Evolutionary conservation across 768 basidiomycete genomes (phyloP).

Genomic region (Trametes cingulata): DNA sequence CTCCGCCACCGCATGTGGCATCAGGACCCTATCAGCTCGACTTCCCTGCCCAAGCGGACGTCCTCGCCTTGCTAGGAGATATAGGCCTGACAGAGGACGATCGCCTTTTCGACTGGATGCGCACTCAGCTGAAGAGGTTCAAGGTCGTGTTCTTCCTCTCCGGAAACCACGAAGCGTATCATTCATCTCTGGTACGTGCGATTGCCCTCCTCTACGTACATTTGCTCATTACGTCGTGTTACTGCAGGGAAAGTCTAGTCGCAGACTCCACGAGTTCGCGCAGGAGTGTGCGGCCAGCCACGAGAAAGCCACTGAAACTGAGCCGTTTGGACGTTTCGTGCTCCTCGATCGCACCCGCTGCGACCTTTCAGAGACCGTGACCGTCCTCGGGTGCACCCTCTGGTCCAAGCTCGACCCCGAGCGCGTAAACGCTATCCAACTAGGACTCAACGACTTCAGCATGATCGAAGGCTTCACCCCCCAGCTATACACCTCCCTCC

Average conservation of each 20-base stretch:
- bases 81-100: constrained; percentile 37
- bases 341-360: constrained; percentile 37
- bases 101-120: constrained; percentile 36
- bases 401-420: constrained; percentile 37
- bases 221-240: neutral
- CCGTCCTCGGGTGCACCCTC: constrained; percentile 45
- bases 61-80: constrained; percentile 40
- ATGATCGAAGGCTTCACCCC: constrained; percentile 33
- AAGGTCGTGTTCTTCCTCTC: constrained; percentile 36
- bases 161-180: constrained; percentile 37
- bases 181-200: constrained; percentile 7
- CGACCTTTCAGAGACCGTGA: constrained; percentile 35
- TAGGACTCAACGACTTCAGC: constrained; percentile 37
- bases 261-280: neutral
- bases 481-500: constrained; percentile 25
- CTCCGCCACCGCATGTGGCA: constrained; percentile 7
- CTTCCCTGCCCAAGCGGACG: constrained; percentile 29
- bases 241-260: neutral
- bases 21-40: constrained; percentile 24
- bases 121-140: constrained; percentile 33
- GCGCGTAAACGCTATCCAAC: constrained; percentile 30
- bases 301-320: neutral
- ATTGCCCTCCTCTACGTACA: too few relatives aligned
- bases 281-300: neutral
- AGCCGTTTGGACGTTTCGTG: constrained; percentile 31